Evolutionary conservation across 192 early-diverging fungal genomes (phyloP).

Genomic region (Podila epicladia): DNA sequence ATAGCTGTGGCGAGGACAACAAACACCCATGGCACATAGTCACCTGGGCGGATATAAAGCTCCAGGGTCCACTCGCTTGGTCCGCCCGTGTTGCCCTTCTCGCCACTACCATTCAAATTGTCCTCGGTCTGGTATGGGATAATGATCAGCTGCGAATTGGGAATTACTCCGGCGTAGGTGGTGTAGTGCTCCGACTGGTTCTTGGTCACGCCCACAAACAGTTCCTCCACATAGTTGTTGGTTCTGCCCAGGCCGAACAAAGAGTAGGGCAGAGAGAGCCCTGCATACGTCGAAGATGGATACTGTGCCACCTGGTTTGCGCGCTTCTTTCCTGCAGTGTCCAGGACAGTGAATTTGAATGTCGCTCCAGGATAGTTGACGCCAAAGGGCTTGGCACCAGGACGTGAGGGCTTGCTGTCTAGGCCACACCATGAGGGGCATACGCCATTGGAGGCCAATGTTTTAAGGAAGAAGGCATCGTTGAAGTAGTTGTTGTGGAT

Average conservation of each 20-base stretch:
- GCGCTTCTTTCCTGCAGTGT: conserved; percentile 80
- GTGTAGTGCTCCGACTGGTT: conserved; percentile 68
- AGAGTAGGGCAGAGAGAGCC: conserved; percentile 82
- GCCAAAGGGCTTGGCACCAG: conserved; percentile 71
- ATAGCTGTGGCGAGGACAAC: conserved; percentile 77
- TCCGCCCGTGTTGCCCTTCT: conserved; percentile 25
- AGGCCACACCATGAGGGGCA: conserved; percentile 63
- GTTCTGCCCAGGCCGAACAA: conserved; percentile 92
- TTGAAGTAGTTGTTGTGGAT: conserved; percentile 92
- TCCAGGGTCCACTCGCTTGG: conserved; percentile 83
- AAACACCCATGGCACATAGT: conserved; percentile 86
- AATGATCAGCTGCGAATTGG: conserved; percentile 92
- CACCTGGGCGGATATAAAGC: conserved; percentile 88
- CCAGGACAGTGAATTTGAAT: conserved; percentile 89
- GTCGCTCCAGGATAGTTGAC: conserved; percentile 86
- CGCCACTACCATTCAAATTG: conserved; percentile 3
- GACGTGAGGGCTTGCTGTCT: conserved; percentile 21
- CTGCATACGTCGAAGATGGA: conserved; percentile 80
- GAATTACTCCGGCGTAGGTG: conserved; percentile 87
- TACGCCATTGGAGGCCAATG: conserved; percentile 77
- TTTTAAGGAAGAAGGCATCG: conserved; percentile 95
- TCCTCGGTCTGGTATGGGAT: conserved; percentile 75
- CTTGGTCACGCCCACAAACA: conserved; percentile 84
- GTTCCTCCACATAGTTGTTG: conserved; percentile 95
- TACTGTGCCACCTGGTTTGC: conserved; percentile 84